Conservation (phyloP, 768 basidiomycete genomes). For the Russula abietina region DNA sequence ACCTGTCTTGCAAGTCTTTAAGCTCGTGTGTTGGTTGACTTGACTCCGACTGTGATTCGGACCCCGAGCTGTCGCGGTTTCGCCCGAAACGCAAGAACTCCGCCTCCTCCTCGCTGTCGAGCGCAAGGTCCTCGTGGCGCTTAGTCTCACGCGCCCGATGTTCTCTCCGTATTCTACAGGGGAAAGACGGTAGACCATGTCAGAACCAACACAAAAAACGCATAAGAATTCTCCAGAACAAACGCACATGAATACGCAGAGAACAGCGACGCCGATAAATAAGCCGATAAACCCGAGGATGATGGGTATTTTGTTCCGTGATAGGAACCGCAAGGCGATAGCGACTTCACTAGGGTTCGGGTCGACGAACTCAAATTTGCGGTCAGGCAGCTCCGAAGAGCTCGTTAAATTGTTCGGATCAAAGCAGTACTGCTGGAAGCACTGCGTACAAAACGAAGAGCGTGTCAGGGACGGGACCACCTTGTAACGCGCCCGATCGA, state of each 20-base stretch:
- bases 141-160: conserved; percentile 6
- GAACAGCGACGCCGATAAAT: conserved; percentile 35
- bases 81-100: too few species aligned
- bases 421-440: conserved; percentile 32
- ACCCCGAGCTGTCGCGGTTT: too few species aligned
- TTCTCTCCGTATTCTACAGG: conserved; percentile 18
- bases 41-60: too few species aligned
- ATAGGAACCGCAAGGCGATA: conserved; percentile 41
- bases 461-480: conserved; percentile 22
- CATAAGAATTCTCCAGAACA: neutral
- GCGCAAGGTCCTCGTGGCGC: neutral
- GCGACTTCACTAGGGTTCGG: conserved; percentile 48
- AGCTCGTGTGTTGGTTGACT: too few species aligned
- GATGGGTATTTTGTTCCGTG: conserved; percentile 40
- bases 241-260: conserved; percentile 36
- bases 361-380: conserved; percentile 44
- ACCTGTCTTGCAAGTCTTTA: too few species aligned
- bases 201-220: neutral
- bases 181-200: neutral
- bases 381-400: conserved; percentile 28
- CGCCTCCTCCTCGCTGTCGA: neutral
- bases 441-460: conserved; percentile 27
- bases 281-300: conserved; percentile 44
- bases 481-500: conserved; percentile 34
- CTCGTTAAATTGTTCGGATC: conserved; percentile 28